A percentile compares a stretch with the other conserved stretches of the same genome.
phyloP scores from a whole-genome alignment of 73 alveolate species.

The Breviolum minutum region DNA sequence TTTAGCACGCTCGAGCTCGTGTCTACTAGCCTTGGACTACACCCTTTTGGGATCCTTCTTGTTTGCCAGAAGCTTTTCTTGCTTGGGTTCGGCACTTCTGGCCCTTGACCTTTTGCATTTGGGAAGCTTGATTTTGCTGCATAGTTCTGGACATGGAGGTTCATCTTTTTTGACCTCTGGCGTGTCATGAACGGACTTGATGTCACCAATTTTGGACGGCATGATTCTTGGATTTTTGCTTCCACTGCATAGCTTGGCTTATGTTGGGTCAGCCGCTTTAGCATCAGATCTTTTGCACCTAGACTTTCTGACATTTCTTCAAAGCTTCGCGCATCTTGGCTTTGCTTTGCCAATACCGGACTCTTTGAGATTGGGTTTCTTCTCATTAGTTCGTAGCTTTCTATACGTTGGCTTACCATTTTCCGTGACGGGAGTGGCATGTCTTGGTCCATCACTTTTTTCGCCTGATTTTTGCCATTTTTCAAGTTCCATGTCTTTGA shows the following conservation, averaged over 20 bases:
- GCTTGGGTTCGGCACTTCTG: neutral
- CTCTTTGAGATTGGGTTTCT: neutral
- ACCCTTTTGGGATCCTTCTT: neutral
- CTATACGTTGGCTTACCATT: neutral
- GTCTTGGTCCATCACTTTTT: neutral
- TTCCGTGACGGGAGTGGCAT: neutral
- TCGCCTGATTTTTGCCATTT: neutral
- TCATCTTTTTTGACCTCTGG: neutral
- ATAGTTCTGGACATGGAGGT: neutral
- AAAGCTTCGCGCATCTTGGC: neutral
- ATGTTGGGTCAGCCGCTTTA: neutral
- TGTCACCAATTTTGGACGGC: neutral
- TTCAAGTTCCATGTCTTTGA: neutral
- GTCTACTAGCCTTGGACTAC: neutral
- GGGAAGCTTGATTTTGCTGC: neutral
- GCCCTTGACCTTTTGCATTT: neutral
- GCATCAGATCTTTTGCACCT: slow-evolving; percentile 2
- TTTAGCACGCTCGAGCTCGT: neutral
- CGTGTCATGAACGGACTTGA: neutral
- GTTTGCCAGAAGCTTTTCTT: slow-evolving; percentile 11
- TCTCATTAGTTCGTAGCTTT: neutral
- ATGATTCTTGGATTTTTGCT: neutral
- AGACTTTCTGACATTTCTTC: neutral
- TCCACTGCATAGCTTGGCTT: neutral
- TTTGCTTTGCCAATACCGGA: neutral